These are phyloP conservation scores for Fusarium graminum DNA, from an alignment of 2,329 filamentous ascomycete species.

Conservation along the genomic window DNA sequence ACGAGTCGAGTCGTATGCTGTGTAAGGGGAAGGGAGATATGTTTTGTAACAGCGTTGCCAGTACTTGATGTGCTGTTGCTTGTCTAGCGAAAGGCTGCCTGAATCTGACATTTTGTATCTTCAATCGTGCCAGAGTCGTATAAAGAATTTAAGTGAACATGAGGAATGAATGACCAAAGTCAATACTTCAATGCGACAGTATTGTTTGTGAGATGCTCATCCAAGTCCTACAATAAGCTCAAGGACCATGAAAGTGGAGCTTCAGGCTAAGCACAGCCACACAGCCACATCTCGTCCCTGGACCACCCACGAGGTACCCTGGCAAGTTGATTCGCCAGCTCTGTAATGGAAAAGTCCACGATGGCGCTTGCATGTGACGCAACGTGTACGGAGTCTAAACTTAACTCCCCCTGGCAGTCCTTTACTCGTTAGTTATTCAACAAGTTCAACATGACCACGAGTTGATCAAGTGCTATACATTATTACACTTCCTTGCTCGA, in stretches of 20 bases:
- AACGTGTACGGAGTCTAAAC: constrained; percentile 21
- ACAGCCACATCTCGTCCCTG: constrained; percentile 23
- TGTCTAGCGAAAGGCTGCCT: constrained; percentile 61
- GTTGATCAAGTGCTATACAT: constrained; percentile 25
- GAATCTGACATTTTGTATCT: constrained; percentile 34
- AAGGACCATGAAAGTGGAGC: constrained; percentile 2
- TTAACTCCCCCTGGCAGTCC: constrained; percentile 19
- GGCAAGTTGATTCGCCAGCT: constrained; percentile 23
- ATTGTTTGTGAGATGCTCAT: constrained; percentile 8
- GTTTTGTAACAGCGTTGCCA: constrained; percentile 90
- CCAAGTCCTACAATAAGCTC: constrained; percentile 18
- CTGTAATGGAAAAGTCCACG: constrained; percentile 15
- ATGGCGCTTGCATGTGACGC: constrained; percentile 38
- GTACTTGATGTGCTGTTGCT: constrained; percentile 83
- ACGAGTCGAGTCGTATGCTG: constrained; percentile 88
- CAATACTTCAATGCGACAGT: neutral
- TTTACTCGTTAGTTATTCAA: constrained; percentile 13
- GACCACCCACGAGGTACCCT: constrained; percentile 30
- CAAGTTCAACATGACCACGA: constrained; percentile 33
- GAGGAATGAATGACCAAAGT: neutral
- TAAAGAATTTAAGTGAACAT: neutral
- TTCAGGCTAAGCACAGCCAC: constrained; percentile 7
- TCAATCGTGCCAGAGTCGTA: accelerated
- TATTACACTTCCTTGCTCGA: neutral
- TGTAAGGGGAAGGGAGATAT: constrained; percentile 85